A percentile compares a stretch with the other conserved stretches of the same genome.
phyloP scores from a whole-genome alignment of 768 basidiomycete genomes.

The Agaricus bisporus region DNA sequence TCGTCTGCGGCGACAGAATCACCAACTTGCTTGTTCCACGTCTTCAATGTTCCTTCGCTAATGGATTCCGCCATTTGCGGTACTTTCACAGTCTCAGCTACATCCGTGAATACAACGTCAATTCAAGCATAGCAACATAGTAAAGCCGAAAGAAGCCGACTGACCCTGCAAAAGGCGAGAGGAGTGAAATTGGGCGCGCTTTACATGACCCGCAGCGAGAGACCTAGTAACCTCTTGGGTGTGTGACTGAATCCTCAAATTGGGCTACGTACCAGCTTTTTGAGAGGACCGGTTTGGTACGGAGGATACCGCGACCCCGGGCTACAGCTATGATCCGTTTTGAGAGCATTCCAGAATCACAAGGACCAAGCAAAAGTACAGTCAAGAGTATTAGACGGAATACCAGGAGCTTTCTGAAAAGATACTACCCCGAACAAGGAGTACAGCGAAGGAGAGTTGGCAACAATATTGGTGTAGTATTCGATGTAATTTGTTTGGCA shows the following conservation, averaged over 20 bases:
- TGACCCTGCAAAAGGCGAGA: slow-evolving; percentile 65
- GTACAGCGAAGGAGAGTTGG: background rate
- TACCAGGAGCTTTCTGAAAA: too few relatives aligned
- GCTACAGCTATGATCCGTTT: slow-evolving; percentile 63
- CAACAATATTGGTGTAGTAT: too few relatives aligned
- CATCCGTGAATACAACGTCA: background rate
- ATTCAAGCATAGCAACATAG: background rate
- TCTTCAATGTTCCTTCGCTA: slow-evolving; percentile 93
- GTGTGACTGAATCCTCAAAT: background rate
- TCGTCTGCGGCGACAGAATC: slow-evolving; percentile 89
- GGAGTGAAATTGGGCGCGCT: slow-evolving; percentile 62
- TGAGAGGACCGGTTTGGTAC: slow-evolving; percentile 23
- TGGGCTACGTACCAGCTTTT: slow-evolving; percentile 16
- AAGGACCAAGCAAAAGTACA: background rate
- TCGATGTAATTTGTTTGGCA: slow-evolving; percentile 16
- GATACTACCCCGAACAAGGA: background rate
- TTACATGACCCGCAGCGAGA: slow-evolving; percentile 37
- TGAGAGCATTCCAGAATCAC: slow-evolving; percentile 48
- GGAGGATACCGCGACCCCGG: slow-evolving; percentile 48
- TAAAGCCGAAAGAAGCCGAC: slow-evolving; percentile 14
- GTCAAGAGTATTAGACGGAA: background rate
- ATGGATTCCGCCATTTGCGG: slow-evolving; percentile 99
- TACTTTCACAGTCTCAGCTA: slow-evolving; percentile 88
- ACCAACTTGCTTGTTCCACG: slow-evolving; percentile 91
- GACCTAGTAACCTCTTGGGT: slow-evolving; percentile 31